Evolutionary conservation across 306 rosid species (phyloP).

Genomic region (Medicago truncatula): DNA sequence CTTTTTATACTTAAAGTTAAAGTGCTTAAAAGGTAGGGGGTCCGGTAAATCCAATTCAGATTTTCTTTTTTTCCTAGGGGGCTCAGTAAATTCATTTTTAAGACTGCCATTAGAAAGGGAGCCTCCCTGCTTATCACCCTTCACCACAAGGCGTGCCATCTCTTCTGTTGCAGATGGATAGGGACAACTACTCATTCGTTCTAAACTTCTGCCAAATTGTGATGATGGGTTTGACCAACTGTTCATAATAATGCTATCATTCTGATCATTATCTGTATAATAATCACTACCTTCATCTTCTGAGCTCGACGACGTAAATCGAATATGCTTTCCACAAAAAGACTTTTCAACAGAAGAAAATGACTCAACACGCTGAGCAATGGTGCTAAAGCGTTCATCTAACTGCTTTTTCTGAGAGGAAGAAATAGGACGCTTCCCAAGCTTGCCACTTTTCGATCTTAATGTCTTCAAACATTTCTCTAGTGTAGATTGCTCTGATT

Average conservation of each 20-base stretch:
- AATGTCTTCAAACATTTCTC: constrained; percentile 40
- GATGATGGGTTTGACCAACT: constrained; percentile 47
- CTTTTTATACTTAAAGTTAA: constrained; percentile 47
- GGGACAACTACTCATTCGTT: constrained; percentile 80
- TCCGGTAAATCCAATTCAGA: constrained; percentile 31
- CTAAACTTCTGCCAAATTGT: constrained; percentile 53
- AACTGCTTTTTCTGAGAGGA: constrained; percentile 56
- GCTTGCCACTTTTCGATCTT: constrained; percentile 36
- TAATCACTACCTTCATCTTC: constrained; percentile 61
- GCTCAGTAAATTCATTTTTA: constrained; percentile 41
- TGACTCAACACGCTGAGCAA: constrained; percentile 79
- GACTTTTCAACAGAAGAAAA: constrained; percentile 61
- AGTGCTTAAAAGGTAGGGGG: constrained; percentile 44
- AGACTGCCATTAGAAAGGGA: constrained; percentile 48
- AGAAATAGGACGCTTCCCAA: constrained; percentile 48
- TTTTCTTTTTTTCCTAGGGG: constrained; percentile 55
- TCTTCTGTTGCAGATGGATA: constrained; percentile 88
- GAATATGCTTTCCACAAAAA: constrained; percentile 72
- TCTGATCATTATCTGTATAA: constrained; percentile 46
- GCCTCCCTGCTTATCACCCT: constrained; percentile 45
- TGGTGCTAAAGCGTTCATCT: constrained; percentile 68
- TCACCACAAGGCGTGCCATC: constrained; percentile 70
- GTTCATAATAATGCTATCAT: constrained; percentile 39
- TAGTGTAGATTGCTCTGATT: constrained; percentile 47
- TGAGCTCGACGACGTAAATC: constrained; percentile 74